phyloP scores from a whole-genome alignment of 2,329 filamentous ascomycete species.

The Hypoxylon sp. region DNA sequence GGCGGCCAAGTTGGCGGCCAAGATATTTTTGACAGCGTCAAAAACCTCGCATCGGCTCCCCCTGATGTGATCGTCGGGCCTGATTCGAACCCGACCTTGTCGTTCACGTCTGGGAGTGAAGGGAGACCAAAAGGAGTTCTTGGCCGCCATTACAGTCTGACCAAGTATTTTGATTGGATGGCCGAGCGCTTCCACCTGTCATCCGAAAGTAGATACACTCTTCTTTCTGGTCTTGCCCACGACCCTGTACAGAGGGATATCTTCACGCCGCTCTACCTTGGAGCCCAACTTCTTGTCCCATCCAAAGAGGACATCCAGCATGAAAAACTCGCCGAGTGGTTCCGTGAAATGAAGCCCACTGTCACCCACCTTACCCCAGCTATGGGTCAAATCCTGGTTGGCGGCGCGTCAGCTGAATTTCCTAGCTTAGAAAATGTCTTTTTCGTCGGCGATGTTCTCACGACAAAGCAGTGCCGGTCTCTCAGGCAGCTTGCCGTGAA shows the following conservation, averaged over 20 bases:
- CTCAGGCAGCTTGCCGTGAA: constrained; percentile 83
- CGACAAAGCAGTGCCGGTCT: constrained; percentile 81
- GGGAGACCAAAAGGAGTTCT: constrained; percentile 87
- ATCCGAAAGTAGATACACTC: constrained; percentile 80
- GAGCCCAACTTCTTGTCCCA: constrained; percentile 82
- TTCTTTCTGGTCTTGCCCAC: constrained; percentile 87
- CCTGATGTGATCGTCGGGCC: constrained; percentile 86
- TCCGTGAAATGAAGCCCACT: constrained; percentile 78
- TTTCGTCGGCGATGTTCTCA: constrained; percentile 92
- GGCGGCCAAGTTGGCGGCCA: constrained; percentile 75
- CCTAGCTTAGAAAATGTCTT: constrained; percentile 82
- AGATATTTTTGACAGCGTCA: constrained; percentile 72
- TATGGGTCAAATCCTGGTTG: constrained; percentile 96
- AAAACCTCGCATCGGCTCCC: constrained; percentile 64
- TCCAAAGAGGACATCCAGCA: constrained; percentile 87
- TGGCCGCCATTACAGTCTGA: constrained; percentile 86
- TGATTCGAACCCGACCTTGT: constrained; percentile 82
- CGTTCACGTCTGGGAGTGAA: constrained; percentile 80
- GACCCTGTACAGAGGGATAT: constrained; percentile 80
- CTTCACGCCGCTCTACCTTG: constrained; percentile 90
- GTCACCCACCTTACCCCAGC: constrained; percentile 93
- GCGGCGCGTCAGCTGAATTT: constrained; percentile 82
- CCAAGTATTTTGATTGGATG: constrained; percentile 96
- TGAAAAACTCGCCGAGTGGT: constrained; percentile 90
- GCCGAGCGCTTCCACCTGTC: constrained; percentile 81